A percentile compares a stretch with the other conserved stretches of the same genome.
Evolutionary conservation across 2,329 filamentous ascomycete genomes (phyloP).

Genomic region (Hypoxylon sp.): DNA sequence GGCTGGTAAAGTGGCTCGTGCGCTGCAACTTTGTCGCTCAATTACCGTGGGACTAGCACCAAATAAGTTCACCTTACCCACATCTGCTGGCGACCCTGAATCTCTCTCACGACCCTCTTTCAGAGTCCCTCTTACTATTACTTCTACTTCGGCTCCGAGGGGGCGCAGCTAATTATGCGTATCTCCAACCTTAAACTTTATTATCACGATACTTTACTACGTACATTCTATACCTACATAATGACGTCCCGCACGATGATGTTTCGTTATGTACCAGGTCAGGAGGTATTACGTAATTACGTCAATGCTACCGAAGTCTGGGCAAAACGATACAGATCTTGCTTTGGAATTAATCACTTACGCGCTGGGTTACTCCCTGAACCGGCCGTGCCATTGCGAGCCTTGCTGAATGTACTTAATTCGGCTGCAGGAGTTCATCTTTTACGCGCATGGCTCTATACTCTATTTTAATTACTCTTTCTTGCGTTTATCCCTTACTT

Average conservation of each 20-base stretch:
- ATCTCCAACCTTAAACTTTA: not conserved
- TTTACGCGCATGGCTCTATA: no score
- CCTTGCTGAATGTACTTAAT: no score
- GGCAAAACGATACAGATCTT: not conserved
- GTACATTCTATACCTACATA: no score
- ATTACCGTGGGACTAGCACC: slow-evolving; percentile 9
- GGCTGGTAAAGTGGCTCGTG: slow-evolving; percentile 4
- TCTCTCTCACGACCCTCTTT: not conserved
- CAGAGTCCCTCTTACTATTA: not conserved
- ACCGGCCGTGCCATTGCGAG: no score
- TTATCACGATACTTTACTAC: not conserved
- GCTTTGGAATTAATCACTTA: no score
- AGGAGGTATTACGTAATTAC: not conserved
- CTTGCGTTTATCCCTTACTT: no score
- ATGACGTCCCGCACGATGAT: not conserved
- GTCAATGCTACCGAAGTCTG: not conserved
- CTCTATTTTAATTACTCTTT: no score
- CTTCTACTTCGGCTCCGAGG: not conserved
- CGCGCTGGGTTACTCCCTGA: no score
- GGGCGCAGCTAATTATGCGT: not conserved
- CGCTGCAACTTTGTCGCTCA: not conserved
- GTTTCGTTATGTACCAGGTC: not conserved
- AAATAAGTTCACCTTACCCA: slow-evolving; percentile 29
- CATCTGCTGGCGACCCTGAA: slow-evolving; percentile 4
- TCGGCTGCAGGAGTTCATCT: no score